Evolutionary conservation across 768 basidiomycete species (phyloP).

Genomic region (Lactarius hengduanensis): DNA sequence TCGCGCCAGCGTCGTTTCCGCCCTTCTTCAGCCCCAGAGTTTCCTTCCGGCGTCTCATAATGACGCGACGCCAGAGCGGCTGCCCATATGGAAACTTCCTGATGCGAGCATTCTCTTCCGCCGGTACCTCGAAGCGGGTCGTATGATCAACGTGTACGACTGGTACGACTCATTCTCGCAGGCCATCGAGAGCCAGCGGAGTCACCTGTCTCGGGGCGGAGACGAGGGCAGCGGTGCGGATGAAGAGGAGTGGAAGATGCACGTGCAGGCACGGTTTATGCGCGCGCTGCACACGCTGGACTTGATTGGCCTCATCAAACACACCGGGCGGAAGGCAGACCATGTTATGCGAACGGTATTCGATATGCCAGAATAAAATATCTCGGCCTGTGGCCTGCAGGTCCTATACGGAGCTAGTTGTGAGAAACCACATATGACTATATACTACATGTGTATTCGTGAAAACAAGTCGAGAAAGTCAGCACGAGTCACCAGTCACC

Average conservation of each 20-base stretch:
- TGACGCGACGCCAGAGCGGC: neutral
- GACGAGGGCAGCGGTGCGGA: conserved; percentile 35
- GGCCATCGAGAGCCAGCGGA: conserved; percentile 59
- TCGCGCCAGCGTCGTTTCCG: conserved; percentile 58
- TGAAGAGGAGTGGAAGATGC: conserved; percentile 55
- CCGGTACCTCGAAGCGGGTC: conserved; percentile 75
- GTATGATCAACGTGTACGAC: conserved; percentile 83
- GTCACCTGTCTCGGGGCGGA: conserved; percentile 23
- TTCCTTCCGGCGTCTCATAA: conserved; percentile 35
- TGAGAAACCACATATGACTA: neutral
- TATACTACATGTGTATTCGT: neutral
- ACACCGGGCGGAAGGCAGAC: conserved; percentile 74
- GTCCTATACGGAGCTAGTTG: neutral
- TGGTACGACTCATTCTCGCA: conserved; percentile 79
- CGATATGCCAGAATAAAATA: conserved; percentile 42
- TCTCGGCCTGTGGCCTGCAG: neutral
- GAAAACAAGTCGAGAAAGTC: neutral
- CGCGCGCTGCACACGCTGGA: conserved; percentile 81
- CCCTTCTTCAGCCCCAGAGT: conserved; percentile 57
- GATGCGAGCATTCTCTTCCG: conserved; percentile 76
- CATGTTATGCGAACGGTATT: conserved; percentile 70
- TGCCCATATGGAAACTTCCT: conserved; percentile 52
- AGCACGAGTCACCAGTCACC: neutral
- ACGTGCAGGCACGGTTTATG: conserved; percentile 76
- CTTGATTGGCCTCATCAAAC: conserved; percentile 75